A percentile compares a stretch with the other conserved stretches of the same genome.
These are phyloP conservation scores for Orbilia brochopaga DNA, from an alignment of 2,329 filamentous ascomycete species.

Conservation along the genomic window DNA sequence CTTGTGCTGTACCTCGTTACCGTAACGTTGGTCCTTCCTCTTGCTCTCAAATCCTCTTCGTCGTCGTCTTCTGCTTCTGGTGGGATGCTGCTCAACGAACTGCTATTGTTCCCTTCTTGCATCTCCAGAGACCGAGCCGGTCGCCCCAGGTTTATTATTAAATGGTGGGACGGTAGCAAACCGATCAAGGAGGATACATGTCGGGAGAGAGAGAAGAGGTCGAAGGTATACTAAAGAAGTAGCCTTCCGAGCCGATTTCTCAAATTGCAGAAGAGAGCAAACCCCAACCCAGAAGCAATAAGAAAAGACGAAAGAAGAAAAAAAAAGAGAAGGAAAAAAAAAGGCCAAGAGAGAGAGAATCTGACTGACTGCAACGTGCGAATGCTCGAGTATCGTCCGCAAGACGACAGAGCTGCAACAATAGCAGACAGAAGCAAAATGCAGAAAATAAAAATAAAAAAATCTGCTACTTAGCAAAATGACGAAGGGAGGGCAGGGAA, in stretches of 20 bases:
- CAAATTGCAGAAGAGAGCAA: slow-evolving; percentile 28
- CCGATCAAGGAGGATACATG: slow-evolving; percentile 22
- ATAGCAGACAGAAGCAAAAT: slow-evolving; percentile 4
- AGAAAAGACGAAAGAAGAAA: background rate
- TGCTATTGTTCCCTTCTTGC: slow-evolving; percentile 44
- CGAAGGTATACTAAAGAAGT: no score
- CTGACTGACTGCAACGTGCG: no score
- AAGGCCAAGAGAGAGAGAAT: slow-evolving; percentile 3
- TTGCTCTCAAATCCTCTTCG: background rate
- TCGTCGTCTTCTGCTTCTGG: slow-evolving; percentile 23
- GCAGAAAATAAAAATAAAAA: slow-evolving; percentile 34
- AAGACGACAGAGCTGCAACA: background rate
- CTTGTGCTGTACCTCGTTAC: slow-evolving; percentile 31
- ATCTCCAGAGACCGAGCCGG: slow-evolving; percentile 45
- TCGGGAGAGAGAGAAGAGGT: slow-evolving; percentile 20
- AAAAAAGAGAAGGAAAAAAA: background rate
- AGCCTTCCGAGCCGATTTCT: slow-evolving; percentile 39
- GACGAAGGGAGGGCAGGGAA: slow-evolving; percentile 47
- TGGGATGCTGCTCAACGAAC: slow-evolving; percentile 17
- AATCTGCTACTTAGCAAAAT: slow-evolving; percentile 39
- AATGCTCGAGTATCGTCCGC: slow-evolving; percentile 38
- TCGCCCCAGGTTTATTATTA: slow-evolving; percentile 28
- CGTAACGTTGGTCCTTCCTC: slow-evolving; percentile 21
- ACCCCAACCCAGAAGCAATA: slow-evolving; percentile 26
- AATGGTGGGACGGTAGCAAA: slow-evolving; percentile 28